Evolutionary conservation across 148 eudicot species (phyloP), one percentile per base, ranked within the genome.

Genomic region (Heliamphora exappendiculata): DNA sequence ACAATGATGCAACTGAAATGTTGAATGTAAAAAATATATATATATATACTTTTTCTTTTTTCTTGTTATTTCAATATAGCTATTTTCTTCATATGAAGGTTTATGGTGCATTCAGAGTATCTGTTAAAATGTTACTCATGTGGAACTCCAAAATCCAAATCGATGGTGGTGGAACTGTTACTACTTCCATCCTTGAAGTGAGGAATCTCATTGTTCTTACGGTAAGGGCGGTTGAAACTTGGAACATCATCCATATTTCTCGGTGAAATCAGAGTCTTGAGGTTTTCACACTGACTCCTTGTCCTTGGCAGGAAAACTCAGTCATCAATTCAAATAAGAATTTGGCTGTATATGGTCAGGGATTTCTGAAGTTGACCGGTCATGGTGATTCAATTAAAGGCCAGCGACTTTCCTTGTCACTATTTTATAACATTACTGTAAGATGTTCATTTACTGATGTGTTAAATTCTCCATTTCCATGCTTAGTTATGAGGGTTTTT

Each of bases 91-190:
- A 75, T 36, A 29, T 83, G 83, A 81, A 92, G 97, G 94, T 92
- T 67, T 87, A 84, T 84, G 97, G 97, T 77, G 92, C 94, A 60
- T 75, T 90, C 37, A 85, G 94, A 77, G 87, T 90, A 53, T 84
- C 88, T 82, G 94, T 90, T 74, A 92, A 92, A 74, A 88, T 92
- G 92, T 82, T 92, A 73, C 88, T 92, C 71, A 92, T 92, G 97
- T 88, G 89, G 94, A 87, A 92, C 74, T 87, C 97, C 76, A 79
- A 70, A 78, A 83, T 92, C 75, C 81, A 87, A 82, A 87, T 92
- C 70, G 88, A 92, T 77, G 92, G 92, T 60, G 81, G 91, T 58
- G 97, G 88, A 70, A 80, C 81, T 83, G 88, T 87, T 78, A 82
- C 94, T 50, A 78, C 87, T 39, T 92, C 97, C 50, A 81, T 87